These are phyloP conservation scores for Sporothrix pseudoabietina DNA, from an alignment of 2,329 filamentous ascomycete species.

Conservation along the genomic window DNA sequence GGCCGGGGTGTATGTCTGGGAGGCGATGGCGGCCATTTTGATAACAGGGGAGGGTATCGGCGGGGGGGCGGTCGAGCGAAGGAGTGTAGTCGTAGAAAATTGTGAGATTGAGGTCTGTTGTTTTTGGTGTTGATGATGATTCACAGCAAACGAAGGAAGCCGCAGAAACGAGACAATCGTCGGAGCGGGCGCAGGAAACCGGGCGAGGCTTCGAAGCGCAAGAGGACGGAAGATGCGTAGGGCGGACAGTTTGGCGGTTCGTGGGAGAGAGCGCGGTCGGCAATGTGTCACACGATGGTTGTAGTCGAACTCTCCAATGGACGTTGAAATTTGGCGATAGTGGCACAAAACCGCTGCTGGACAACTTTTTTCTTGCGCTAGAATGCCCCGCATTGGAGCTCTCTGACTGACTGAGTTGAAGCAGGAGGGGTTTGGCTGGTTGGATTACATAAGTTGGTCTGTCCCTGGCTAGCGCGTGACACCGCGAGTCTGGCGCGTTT, in stretches of 20 bases:
- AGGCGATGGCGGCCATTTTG: slow-evolving; percentile 65
- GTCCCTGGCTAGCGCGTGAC: slow-evolving; percentile 22
- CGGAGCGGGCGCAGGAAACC: slow-evolving; percentile 31
- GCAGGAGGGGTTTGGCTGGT: not conserved
- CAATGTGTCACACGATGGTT: slow-evolving; percentile 16
- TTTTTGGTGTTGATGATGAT: not conserved
- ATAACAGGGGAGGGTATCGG: slow-evolving; percentile 22
- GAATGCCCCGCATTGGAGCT: slow-evolving; percentile 15
- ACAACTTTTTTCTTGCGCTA: slow-evolving; percentile 15
- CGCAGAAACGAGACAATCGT: slow-evolving; percentile 31
- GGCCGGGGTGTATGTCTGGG: slow-evolving; percentile 70
- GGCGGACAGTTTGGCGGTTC: slow-evolving; percentile 49
- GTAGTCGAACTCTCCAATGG: not conserved
- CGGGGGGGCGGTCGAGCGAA: not conserved
- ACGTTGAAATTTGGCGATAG: slow-evolving; percentile 5
- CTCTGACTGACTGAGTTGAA: not conserved
- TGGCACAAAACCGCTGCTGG: not conserved
- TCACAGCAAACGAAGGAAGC: not conserved
- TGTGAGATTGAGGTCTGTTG: not conserved
- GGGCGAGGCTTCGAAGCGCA: slow-evolving; percentile 43
- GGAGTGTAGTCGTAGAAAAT: not conserved
- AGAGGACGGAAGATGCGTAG: slow-evolving; percentile 44
- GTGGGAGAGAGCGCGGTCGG: too few relatives aligned
- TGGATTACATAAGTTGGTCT: not conserved
- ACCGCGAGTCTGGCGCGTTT: slow-evolving; percentile 25